Percentiles rank a stretch among this genome's conserved stretches.
phyloP scores from a whole-genome alignment of 2,329 filamentous ascomycete genomes.

The Beauveria asiatica region DNA sequence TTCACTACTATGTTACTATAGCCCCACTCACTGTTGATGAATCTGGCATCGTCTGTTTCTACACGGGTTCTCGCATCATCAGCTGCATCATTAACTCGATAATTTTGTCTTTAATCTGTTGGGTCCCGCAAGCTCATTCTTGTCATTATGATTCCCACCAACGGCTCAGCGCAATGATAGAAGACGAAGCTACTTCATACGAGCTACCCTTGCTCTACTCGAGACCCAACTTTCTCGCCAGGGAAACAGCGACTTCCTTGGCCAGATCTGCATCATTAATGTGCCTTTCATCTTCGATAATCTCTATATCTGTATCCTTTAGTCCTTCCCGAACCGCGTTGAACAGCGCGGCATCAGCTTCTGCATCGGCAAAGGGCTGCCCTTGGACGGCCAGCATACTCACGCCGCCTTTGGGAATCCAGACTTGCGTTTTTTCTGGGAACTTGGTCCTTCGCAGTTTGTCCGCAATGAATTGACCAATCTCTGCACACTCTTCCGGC shows the following conservation, averaged over 20 bases:
- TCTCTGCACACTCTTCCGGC: slow-evolving; percentile 42
- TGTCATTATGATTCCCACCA: no score
- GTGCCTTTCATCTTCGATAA: slow-evolving; percentile 40
- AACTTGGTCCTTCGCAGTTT: slow-evolving; percentile 39
- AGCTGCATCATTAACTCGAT: no score
- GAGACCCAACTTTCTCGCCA: slow-evolving; percentile 24
- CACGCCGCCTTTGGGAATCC: slow-evolving; percentile 51
- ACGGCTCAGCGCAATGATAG: no score
- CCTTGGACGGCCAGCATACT: slow-evolving; percentile 50
- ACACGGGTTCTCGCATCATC: no score
- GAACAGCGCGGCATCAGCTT: slow-evolving; percentile 42
- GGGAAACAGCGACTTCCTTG: slow-evolving; percentile 33
- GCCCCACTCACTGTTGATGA: no score
- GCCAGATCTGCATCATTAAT: slow-evolving; percentile 50
- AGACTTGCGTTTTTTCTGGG: slow-evolving; percentile 40
- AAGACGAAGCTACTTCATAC: neutral
- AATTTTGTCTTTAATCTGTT: no score
- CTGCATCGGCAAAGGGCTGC: slow-evolving; percentile 41
- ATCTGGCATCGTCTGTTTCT: no score
- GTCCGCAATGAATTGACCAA: slow-evolving; percentile 47
- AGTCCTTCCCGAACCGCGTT: slow-evolving; percentile 41
- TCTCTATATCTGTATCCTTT: slow-evolving; percentile 35
- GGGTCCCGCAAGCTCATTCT: neutral
- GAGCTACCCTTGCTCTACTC: neutral
- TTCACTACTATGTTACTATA: neutral